Evolutionary conservation across 2,329 filamentous ascomycete genomes (phyloP).

Genomic region (Acrodontium crateriforme): DNA sequence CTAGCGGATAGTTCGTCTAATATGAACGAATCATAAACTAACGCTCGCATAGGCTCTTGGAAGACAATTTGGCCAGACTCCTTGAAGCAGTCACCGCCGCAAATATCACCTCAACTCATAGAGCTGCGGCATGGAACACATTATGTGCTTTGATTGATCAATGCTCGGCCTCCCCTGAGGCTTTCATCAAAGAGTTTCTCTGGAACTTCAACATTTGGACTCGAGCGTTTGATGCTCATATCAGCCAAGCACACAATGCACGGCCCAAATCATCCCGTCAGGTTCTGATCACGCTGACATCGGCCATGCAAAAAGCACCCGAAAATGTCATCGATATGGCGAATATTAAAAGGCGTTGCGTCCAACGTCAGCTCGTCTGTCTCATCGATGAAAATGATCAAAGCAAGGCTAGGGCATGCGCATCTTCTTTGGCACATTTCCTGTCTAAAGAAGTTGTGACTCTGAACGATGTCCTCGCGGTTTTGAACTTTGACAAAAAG

Average conservation of each 20-base stretch:
- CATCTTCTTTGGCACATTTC: conserved; percentile 38
- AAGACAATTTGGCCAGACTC: conserved; percentile 9
- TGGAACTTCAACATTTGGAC: conserved; percentile 26
- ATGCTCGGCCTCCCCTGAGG: conserved; percentile 19
- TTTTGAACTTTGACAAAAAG: background rate
- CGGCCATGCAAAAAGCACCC: conserved; percentile 18
- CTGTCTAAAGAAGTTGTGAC: conserved; percentile 45
- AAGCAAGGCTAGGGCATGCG: conserved; percentile 2
- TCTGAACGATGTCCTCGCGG: conserved; percentile 7
- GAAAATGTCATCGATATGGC: background rate
- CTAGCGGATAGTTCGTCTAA: too few species aligned
- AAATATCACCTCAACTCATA: conserved; percentile 21
- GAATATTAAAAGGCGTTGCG: background rate
- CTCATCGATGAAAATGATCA: conserved; percentile 1
- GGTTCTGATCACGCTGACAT: conserved; percentile 28
- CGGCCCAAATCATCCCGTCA: conserved; percentile 35
- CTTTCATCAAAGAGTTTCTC: conserved; percentile 18
- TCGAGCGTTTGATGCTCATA: conserved; percentile 26
- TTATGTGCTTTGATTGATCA: conserved; percentile 31
- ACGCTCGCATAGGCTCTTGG: conserved; percentile 5
- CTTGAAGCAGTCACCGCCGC: conserved; percentile 8
- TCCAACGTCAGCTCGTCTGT: conserved; percentile 3
- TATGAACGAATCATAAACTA: too few species aligned
- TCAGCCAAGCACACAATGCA: conserved; percentile 28
- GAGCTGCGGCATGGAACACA: conserved; percentile 34